Evolutionary conservation across 257 asterid species (phyloP).

Genomic region (Solanum ossicruentum): DNA sequence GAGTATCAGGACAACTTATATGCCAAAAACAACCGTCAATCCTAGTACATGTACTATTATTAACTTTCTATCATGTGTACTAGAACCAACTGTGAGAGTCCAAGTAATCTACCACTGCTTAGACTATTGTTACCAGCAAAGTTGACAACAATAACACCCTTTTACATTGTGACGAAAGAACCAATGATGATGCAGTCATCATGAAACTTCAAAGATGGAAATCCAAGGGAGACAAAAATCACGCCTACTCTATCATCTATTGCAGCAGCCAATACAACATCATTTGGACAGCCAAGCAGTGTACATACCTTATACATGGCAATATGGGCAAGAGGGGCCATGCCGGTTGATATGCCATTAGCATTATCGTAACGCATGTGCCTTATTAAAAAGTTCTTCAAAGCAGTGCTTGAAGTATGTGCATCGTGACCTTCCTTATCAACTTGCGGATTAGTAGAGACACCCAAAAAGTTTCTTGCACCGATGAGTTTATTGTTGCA

Average conservation of each 20-base stretch:
- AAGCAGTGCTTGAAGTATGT: not conserved
- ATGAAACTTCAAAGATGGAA: not conserved
- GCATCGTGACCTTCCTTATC: conserved; percentile 26
- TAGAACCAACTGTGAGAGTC: conserved; percentile 31
- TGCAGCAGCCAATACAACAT: conserved; percentile 19
- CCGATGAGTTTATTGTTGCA: not conserved
- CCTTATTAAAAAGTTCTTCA: conserved; percentile 12
- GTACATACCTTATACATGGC: conserved; percentile 27
- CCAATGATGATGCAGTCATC: conserved; percentile 10
- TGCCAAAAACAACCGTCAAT: too few relatives aligned
- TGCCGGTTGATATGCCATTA: not conserved
- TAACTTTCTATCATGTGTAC: conserved; percentile 18
- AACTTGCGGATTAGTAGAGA: not conserved
- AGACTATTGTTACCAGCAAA: conserved; percentile 19
- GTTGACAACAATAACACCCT: conserved; percentile 21
- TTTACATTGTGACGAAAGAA: conserved; percentile 23
- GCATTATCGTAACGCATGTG: conserved; percentile 24
- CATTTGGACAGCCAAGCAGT: not conserved
- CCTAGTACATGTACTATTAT: conserved; percentile 15
- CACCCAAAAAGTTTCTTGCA: not conserved
- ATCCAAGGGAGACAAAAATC: conserved; percentile 19
- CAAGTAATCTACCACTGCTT: not conserved
- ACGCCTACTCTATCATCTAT: conserved; percentile 22
- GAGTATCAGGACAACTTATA: too few relatives aligned
- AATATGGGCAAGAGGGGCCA: conserved; percentile 44